Percentiles rank a stretch among this genome's conserved stretches.
These are phyloP conservation scores for Imleria badia DNA, from an alignment of 768 basidiomycete species.

Conservation along the genomic window DNA sequence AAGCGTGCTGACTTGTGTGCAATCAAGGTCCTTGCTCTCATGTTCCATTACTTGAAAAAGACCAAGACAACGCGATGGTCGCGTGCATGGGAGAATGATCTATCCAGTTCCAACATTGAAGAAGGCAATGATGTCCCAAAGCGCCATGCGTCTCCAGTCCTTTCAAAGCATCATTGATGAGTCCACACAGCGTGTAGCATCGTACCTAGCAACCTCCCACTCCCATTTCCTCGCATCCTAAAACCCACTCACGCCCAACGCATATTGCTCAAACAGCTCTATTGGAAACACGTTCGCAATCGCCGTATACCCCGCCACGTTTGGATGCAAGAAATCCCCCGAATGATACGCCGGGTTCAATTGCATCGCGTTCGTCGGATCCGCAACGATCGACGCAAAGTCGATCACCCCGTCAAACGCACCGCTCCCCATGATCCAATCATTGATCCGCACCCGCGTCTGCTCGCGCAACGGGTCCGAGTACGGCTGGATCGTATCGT, in stretches of 20 bases:
- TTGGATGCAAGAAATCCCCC: slow-evolving; percentile 3
- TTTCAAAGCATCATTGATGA: no score
- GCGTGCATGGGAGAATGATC: no score
- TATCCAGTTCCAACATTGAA: no score
- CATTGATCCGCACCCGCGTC: slow-evolving; percentile 1
- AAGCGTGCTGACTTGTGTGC: no score
- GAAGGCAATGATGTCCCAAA: no score
- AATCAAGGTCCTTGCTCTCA: no score
- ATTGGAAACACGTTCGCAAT: slow-evolving; percentile 1
- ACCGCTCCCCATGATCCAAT: neutral
- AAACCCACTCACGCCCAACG: neutral
- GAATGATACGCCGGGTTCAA: neutral
- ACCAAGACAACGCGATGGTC: no score
- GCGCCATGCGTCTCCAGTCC: no score
- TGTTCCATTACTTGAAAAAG: no score
- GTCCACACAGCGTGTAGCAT: no score
- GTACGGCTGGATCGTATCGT: neutral
- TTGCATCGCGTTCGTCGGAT: slow-evolving; percentile 2
- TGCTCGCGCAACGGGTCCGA: neutral
- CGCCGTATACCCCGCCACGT: slow-evolving; percentile 1
- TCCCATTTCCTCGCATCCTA: neutral
- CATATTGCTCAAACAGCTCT: neutral
- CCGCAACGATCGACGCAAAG: slow-evolving; percentile 8
- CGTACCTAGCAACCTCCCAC: no score
- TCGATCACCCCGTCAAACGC: slow-evolving; percentile 3